A percentile compares a stretch with the other conserved stretches of the same genome.
Conservation (phyloP, 108 stramenopile genomes). For the Cyclotella cryptica region DNA sequence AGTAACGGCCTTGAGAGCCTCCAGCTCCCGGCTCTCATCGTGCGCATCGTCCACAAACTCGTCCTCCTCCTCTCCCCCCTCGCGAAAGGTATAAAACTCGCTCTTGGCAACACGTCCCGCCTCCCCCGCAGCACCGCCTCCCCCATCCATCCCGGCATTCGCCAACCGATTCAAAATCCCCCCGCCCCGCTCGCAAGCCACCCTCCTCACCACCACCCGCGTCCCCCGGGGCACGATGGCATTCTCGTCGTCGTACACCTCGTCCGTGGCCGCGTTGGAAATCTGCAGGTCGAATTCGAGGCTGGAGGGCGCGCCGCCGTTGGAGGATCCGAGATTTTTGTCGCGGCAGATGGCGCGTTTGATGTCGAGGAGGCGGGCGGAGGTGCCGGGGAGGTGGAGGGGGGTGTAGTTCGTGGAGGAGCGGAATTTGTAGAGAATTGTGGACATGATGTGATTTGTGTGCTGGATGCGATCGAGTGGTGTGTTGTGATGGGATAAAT, state of each 20-base stretch:
- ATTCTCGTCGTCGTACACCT: constrained; percentile 79
- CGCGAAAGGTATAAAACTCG: constrained; percentile 85
- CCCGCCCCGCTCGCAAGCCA: constrained; percentile 73
- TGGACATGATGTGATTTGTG: constrained; percentile 62
- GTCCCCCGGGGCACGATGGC: constrained; percentile 82
- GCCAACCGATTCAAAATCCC: constrained; percentile 82
- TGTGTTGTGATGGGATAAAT: neutral
- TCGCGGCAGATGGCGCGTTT: constrained; percentile 86
- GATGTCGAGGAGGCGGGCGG: constrained; percentile 88
- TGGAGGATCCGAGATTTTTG: constrained; percentile 65
- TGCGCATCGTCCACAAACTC: constrained; percentile 61
- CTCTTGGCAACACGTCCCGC: constrained; percentile 17
- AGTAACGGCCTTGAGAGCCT: constrained; percentile 82
- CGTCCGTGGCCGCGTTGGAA: constrained; percentile 76
- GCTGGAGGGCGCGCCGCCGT: constrained; percentile 34
- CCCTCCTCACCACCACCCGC: constrained; percentile 75
- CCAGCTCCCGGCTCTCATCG: constrained; percentile 75
- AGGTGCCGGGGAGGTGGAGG: constrained; percentile 75
- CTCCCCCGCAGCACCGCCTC: constrained; percentile 14
- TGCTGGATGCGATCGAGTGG: neutral
- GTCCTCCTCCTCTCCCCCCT: constrained; percentile 70
- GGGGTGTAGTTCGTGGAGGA: constrained; percentile 80
- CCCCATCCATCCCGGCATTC: constrained; percentile 15
- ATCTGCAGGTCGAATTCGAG: constrained; percentile 87
- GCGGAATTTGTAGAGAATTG: constrained; percentile 90